phyloP scores from a whole-genome alignment of 2,329 filamentous ascomycete genomes.

The Conoideocrella luteorostrata region DNA sequence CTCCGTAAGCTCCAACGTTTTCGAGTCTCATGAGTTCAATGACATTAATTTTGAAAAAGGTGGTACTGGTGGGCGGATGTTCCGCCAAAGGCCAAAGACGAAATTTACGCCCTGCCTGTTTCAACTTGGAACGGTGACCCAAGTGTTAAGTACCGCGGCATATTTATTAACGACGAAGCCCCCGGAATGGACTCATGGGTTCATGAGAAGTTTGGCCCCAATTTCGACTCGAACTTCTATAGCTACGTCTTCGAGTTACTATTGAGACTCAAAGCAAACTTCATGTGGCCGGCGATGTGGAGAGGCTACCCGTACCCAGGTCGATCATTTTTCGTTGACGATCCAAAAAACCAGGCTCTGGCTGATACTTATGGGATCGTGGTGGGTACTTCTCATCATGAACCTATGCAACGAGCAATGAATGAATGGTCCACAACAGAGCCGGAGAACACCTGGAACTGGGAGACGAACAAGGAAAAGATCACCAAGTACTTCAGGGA shows the following conservation, averaged over 20 bases:
- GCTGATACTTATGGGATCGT: conserved; percentile 60
- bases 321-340: conserved; percentile 57
- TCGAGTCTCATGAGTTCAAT: not conserved
- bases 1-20: conserved; percentile 28
- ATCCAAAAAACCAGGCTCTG: conserved; percentile 48
- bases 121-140: conserved; percentile 36
- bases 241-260: conserved; percentile 56
- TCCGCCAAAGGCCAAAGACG: conserved; percentile 35
- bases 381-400: conserved; percentile 58
- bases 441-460: conserved; percentile 50
- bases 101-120: conserved; percentile 39
- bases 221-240: conserved; percentile 53
- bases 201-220: conserved; percentile 38
- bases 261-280: conserved; percentile 53
- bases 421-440: conserved; percentile 36
- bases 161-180: conserved; percentile 53
- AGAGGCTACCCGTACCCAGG: conserved; percentile 39
- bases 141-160: conserved; percentile 52
- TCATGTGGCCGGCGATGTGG: conserved; percentile 64
- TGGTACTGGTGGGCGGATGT: conserved; percentile 59
- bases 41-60: conserved; percentile 11
- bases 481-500: conserved; percentile 52
- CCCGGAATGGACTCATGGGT: conserved; percentile 48
- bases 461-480: conserved; percentile 48
- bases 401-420: conserved; percentile 57